Evolutionary conservation across 176 grass and related monocot genomes (phyloP).

Genomic region (Areca catechu): DNA sequence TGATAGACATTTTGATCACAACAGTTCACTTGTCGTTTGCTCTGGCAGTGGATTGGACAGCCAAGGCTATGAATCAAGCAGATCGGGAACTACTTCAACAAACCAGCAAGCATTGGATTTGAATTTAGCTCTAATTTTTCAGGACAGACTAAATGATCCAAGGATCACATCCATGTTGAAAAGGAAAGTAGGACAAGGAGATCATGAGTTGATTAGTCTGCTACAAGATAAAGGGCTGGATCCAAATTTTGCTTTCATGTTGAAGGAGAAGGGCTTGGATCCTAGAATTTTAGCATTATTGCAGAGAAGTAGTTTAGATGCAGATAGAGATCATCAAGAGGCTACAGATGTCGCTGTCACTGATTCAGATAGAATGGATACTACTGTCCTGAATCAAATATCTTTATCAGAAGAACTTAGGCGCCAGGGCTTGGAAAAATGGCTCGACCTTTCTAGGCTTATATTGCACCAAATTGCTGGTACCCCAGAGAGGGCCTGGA

Average conservation of each 20-base stretch:
- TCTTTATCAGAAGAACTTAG: slow-evolving; percentile 97
- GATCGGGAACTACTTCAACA: slow-evolving; percentile 40
- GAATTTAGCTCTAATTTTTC: slow-evolving; percentile 77
- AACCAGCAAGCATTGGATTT: slow-evolving; percentile 75
- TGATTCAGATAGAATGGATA: slow-evolving; percentile 90
- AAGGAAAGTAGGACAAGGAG: slow-evolving; percentile 66
- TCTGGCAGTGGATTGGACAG: slow-evolving; percentile 65
- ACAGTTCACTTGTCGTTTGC: slow-evolving; percentile 49
- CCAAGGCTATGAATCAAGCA: slow-evolving; percentile 64
- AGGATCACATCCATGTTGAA: slow-evolving; percentile 97
- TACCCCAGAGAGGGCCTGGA: slow-evolving; percentile 69
- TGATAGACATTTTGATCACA: slow-evolving; percentile 46
- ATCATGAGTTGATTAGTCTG: slow-evolving; percentile 85
- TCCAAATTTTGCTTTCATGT: slow-evolving; percentile 98
- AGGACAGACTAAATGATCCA: slow-evolving; percentile 88
- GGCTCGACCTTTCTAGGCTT: slow-evolving; percentile 82
- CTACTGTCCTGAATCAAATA: slow-evolving; percentile 74
- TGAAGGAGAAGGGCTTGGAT: slow-evolving; percentile 96
- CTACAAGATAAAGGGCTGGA: slow-evolving; percentile 94
- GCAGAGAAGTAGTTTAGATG: slow-evolving; percentile 97
- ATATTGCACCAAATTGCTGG: slow-evolving; percentile 81
- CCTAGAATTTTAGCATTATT: slow-evolving; percentile 83
- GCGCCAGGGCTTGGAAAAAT: slow-evolving; percentile 71
- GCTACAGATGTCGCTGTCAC: slow-evolving; percentile 52
- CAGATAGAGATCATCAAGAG: slow-evolving; percentile 81